A percentile compares a stretch with the other conserved stretches of the same genome.
These are phyloP conservation scores for Chimonanthus salicifolius DNA, from an alignment of 164 flowering plant species.

Conservation along the genomic window DNA sequence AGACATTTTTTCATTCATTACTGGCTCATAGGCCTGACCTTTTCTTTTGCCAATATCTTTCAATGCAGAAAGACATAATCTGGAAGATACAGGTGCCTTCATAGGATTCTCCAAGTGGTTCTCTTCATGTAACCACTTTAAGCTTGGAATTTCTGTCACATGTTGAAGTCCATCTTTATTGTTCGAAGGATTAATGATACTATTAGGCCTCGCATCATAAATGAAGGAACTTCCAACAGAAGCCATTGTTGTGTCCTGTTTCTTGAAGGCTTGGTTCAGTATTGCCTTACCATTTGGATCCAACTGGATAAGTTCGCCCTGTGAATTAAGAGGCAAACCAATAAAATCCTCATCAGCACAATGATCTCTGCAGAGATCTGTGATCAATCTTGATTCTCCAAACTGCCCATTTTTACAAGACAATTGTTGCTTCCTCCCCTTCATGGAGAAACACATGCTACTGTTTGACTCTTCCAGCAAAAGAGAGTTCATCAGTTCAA, in stretches of 20 bases:
- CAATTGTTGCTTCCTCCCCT: slow-evolving; percentile 25
- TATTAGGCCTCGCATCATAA: slow-evolving; percentile 11
- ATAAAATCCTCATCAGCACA: slow-evolving; percentile 23
- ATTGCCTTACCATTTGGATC: slow-evolving; percentile 28
- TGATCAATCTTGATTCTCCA: slow-evolving; percentile 7
- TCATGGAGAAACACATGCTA: slow-evolving; percentile 14
- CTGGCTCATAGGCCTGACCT: slow-evolving; percentile 11
- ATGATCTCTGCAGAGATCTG: slow-evolving; percentile 15
- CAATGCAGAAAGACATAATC: slow-evolving; percentile 16
- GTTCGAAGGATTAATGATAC: slow-evolving; percentile 10
- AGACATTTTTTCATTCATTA: slow-evolving; percentile 11
- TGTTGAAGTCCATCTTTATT: slow-evolving; percentile 18
- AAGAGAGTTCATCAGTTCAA: neutral
- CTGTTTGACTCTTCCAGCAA: slow-evolving; percentile 20
- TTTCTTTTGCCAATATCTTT: slow-evolving; percentile 18
- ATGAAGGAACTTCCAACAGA: slow-evolving; percentile 21
- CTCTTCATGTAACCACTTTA: slow-evolving; percentile 23
- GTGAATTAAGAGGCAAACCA: slow-evolving; percentile 69
- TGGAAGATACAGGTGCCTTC: slow-evolving; percentile 15
- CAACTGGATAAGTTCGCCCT: slow-evolving; percentile 45
- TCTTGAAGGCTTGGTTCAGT: slow-evolving; percentile 18
- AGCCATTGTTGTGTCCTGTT: slow-evolving; percentile 10
- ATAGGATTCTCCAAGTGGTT: slow-evolving; percentile 12
- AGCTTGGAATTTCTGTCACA: slow-evolving; percentile 16
- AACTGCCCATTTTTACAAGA: neutral